These are phyloP conservation scores for Lomentospora prolificans DNA, from an alignment of 2,329 filamentous ascomycete species.

Conservation along the genomic window DNA sequence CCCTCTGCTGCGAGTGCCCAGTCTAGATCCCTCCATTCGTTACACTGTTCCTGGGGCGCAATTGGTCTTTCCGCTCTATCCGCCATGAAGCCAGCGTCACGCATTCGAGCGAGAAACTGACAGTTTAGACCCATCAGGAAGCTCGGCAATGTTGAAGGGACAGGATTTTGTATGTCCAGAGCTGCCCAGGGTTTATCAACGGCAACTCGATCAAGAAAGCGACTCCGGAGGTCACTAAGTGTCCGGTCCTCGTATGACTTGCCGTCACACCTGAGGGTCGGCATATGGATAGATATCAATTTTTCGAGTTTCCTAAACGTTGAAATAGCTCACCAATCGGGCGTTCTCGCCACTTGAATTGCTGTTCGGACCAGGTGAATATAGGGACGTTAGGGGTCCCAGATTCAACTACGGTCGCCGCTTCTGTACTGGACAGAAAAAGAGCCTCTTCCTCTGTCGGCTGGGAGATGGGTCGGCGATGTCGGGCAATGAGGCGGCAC, in stretches of 20 bases:
- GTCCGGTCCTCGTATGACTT: background rate
- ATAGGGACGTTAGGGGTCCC: background rate
- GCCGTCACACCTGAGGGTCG: background rate
- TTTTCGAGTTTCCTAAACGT: background rate
- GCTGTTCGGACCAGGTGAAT: background rate
- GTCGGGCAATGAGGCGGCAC: background rate
- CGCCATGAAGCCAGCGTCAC: background rate
- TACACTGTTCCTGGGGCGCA: background rate
- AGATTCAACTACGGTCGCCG: background rate
- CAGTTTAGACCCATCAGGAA: background rate
- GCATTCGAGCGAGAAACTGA: background rate
- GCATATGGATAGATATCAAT: background rate
- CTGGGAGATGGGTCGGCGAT: background rate
- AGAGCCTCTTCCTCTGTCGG: background rate
- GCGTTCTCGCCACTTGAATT: background rate
- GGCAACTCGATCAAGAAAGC: too few species aligned
- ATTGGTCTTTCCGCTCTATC: background rate
- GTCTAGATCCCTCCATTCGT: background rate
- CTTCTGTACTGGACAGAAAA: background rate
- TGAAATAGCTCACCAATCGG: background rate
- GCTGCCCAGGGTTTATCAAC: too few species aligned
- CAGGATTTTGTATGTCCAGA: background rate
- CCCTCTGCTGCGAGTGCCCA: background rate
- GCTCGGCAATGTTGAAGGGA: background rate
- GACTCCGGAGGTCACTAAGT: background rate